Evolutionary conservation across 352 stramenopile species (phyloP), one percentile per base, ranked within the genome.

Genomic region (Globisporangium lucens): DNA sequence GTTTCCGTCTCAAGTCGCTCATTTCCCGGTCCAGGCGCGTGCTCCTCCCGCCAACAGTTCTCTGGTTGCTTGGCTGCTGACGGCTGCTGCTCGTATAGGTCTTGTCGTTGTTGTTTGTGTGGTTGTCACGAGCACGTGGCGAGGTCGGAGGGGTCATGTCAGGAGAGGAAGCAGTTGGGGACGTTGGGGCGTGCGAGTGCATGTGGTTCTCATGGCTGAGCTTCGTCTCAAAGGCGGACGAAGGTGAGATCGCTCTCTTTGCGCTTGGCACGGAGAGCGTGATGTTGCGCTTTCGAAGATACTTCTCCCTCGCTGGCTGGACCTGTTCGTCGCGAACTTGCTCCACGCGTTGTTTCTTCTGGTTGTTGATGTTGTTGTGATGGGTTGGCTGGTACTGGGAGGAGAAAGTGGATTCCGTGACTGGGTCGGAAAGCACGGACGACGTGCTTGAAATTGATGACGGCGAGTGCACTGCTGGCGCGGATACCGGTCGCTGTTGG

Each of bases 11-110:
- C 43, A 92, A 59, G 3, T 70, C 72, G 29, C 57, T 79, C 12
- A 92, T 72, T 52, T 92, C 83, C 1, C 77, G 78, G 41, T 89
- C 72, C 10, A 90, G 63, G 4, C 83, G 77, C 2, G 68, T 55
- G 72, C 75, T 85, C 13, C 46, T 38, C 22, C 69, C 72, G 15
- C 67, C 57, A n/a, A 5, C 20, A 38, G n/a, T 22, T 43, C 22
- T 35, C 22, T 43, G 47, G 20, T 3, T 60, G 30, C 41, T 58
- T 17, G 9, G 41, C n/a, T 65, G 67, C 1, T 72, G 51, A 68
- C 63, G 79, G n/a, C 17, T 66, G 66, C 71, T 5, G 59, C 41
- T 78, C 35, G 29, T 80, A 59, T 69, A 67, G 0, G 53, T 77
- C 55, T 68, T 75, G 10, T 20, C 35, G 10, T 24, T 58, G 20